These are phyloP conservation scores for Penicillium glabrum DNA, from an alignment of 2,329 filamentous ascomycete genomes.

Conservation along the genomic window DNA sequence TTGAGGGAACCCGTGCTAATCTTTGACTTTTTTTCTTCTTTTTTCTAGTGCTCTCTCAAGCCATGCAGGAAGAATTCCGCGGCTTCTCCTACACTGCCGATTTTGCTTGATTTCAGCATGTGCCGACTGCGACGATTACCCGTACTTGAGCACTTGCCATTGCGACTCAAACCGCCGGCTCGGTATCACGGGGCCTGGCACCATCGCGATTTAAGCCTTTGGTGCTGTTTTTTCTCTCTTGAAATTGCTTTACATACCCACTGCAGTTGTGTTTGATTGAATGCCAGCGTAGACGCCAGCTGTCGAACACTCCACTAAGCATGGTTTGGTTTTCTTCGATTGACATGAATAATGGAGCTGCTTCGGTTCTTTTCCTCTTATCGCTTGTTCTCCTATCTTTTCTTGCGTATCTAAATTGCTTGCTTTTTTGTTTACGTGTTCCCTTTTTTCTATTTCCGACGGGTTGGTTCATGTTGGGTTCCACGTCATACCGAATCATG, in stretches of 20 bases:
- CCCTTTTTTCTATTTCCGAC: conserved; percentile 7
- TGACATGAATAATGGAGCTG: conserved; percentile 22
- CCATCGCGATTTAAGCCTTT: background rate
- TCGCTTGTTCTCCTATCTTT: conserved; percentile 6
- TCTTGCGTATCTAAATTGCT: conserved; percentile 25
- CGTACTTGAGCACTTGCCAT: conserved; percentile 12
- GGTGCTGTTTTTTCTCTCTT: conserved; percentile 17
- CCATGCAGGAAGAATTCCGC: conserved; percentile 99
- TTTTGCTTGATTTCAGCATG: conserved; percentile 61
- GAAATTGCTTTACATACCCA: conserved; percentile 26
- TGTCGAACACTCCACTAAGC: conserved; percentile 10
- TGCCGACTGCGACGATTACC: conserved; percentile 9
- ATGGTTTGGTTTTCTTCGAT: conserved; percentile 17
- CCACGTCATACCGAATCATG: conserved; percentile 13
- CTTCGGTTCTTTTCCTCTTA: conserved; percentile 14
- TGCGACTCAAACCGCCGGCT: background rate
- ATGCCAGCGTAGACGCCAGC: conserved; percentile 18
- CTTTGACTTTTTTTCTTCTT: background rate
- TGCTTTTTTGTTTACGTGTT: conserved; percentile 8
- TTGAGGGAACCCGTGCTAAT: conserved; percentile 15
- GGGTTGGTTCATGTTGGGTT: conserved; percentile 13
- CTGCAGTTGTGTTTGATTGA: conserved; percentile 20
- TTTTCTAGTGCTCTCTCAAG: conserved; percentile 80
- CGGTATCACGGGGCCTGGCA: background rate
- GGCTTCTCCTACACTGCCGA: conserved; percentile 97